Percentiles rank a stretch among this genome's conserved stretches.
Evolutionary conservation across 2,329 filamentous ascomycete genomes (phyloP).

Genomic region (Byssochlamys sp.): DNA sequence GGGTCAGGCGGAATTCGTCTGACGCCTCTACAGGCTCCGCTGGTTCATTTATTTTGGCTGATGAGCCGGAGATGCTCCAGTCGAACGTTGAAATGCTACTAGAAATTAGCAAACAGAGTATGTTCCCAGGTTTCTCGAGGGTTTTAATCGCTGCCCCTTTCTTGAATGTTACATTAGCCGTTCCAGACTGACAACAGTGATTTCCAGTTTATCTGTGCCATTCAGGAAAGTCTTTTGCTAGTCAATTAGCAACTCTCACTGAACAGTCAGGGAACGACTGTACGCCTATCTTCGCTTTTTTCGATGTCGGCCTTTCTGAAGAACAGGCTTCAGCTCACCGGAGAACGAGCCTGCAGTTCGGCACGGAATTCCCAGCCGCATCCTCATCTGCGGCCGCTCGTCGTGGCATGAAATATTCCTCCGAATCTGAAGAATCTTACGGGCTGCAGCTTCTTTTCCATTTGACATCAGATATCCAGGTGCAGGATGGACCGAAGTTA

Average conservation of each 20-base stretch:
- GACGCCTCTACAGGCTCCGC: conserved; percentile 16
- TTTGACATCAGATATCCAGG: conserved; percentile 41
- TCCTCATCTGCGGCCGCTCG: conserved; percentile 24
- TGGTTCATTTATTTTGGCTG: conserved; percentile 20
- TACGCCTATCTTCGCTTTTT: conserved; percentile 47
- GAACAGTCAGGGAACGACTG: conserved; percentile 37
- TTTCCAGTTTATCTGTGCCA: conserved; percentile 45
- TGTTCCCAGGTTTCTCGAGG: conserved; percentile 10
- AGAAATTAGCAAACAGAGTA: conserved; percentile 46
- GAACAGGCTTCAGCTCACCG: conserved; percentile 26
- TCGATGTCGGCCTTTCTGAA: conserved; percentile 41
- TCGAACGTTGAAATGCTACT: conserved; percentile 42
- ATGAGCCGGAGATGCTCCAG: conserved; percentile 37
- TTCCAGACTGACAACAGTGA: conserved; percentile 10
- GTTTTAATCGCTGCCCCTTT: neutral
- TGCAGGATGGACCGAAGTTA: conserved; percentile 40
- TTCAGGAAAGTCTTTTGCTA: conserved; percentile 43
- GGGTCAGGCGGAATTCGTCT: conserved; percentile 29
- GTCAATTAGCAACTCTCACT: conserved; percentile 44
- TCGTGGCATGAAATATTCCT: conserved; percentile 34
- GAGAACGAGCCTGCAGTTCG: conserved; percentile 21
- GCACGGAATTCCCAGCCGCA: conserved; percentile 14
- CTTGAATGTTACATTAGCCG: neutral
- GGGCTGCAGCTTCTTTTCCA: conserved; percentile 40
- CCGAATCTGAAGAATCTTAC: conserved; percentile 38